Evolutionary conservation across 169 alveolate genomes (phyloP), one percentile per base, ranked within the genome.

Genomic region (Haemoproteus tartakovskyi): DNA sequence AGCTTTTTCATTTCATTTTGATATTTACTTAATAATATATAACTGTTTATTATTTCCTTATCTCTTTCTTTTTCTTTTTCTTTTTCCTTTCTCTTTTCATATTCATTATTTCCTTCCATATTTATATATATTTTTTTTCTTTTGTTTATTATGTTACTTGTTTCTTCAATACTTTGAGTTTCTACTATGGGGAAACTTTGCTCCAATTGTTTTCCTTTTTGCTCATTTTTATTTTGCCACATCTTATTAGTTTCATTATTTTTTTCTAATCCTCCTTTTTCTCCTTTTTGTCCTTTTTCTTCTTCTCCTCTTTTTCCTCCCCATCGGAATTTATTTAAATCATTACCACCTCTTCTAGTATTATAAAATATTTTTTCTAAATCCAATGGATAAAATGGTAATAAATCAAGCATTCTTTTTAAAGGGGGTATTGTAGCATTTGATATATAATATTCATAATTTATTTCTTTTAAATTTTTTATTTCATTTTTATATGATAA

Each of bases 401-500:
- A 74, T 41, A 78, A 47, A 43, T 78, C 85, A 40, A 84, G 47
- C 87, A 84, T 78, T 43, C 89, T 81, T 63, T 61, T 51, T 22
- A 84, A 52, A 2, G 89, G 89, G 18, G 86, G 87, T 1, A 84
- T 51, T 11, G 78, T 62, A 43, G 63, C 56, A 56, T 79, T 51
- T 46, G 74, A 70, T 51, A 84, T 62, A 45, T 84, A 84, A 79
- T 84, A 84, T 2, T 74, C 87, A 2, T 52, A 78, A 37, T 84
- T 67, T 36, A 84, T 52, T 33, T 59, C 79, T 26, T 78, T 62
- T 45, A 84, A 30, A 30, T 78, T 80, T 24, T 16, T 37, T 29
- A 46, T 46, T 11, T 52, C 37, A 16, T 60, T 26, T 18, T 62
- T 51, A n/a, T n/a, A n/a, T n/a, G n/a, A n/a, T n/a, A n/a, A n/a